Evolutionary conservation across 73 alveolate species (phyloP).

Genomic region (Halteria grandinella): DNA sequence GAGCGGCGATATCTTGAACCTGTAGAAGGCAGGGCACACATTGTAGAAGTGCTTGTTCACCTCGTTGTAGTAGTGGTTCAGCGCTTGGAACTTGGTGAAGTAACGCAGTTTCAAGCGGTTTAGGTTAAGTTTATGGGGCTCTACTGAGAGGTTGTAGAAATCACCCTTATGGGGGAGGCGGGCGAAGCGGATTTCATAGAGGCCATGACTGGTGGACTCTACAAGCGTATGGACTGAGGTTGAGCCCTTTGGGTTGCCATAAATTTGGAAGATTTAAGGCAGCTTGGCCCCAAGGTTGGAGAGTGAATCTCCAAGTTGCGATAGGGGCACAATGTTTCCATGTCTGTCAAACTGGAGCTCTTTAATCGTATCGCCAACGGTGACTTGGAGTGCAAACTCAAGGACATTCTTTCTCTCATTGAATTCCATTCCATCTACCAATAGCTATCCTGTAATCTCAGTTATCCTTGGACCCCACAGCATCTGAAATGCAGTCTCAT

Average conservation of each 20-base stretch:
- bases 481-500: constrained; percentile 27
- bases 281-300: constrained; percentile 17
- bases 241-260: not conserved
- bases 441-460: constrained; percentile 37
- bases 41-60: constrained; percentile 17
- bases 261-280: not conserved
- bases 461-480: not conserved
- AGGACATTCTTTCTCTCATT: constrained; percentile 2
- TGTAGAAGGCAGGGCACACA: constrained; percentile 45
- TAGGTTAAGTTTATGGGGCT: constrained; percentile 1
- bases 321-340: constrained; percentile 27
- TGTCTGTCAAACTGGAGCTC: constrained; percentile 18
- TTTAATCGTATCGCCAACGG: constrained; percentile 50
- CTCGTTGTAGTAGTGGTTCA: constrained; percentile 42
- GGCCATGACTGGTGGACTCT: constrained; percentile 45
- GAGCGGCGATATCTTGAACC: constrained; percentile 38
- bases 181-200: constrained; percentile 42
- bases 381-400: constrained; percentile 1
- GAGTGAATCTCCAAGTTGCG: too few species aligned
- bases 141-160: constrained; percentile 1
- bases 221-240: constrained; percentile 49
- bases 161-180: constrained; percentile 59
- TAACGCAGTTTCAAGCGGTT: constrained; percentile 4
- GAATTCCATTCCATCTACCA: not conserved
- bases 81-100: constrained; percentile 35